Evolutionary conservation across 306 rosid genomes (phyloP).

Genomic region (Crotalaria pallida): DNA sequence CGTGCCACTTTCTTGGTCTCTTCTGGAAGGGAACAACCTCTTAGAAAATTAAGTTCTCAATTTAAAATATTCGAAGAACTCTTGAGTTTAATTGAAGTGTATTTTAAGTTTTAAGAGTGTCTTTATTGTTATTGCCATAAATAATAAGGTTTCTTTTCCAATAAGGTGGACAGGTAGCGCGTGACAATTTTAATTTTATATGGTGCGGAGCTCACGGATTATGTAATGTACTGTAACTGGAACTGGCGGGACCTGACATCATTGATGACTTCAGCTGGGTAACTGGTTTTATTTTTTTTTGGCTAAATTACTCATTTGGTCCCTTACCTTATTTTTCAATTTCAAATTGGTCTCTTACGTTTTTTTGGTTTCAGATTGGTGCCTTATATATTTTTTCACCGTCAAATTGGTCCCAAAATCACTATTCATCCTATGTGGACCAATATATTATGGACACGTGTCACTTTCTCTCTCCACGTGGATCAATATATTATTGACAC

Average conservation of each 20-base stretch:
- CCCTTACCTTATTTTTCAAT: too few relatives aligned
- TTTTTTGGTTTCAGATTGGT: too few relatives aligned
- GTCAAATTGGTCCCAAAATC: too few relatives aligned
- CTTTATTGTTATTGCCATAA: background rate
- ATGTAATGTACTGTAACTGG: background rate
- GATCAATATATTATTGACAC: too few relatives aligned
- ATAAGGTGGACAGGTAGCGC: too few relatives aligned
- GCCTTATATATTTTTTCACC: too few relatives aligned
- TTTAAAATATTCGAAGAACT: background rate
- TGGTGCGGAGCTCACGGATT: constrained; percentile 6
- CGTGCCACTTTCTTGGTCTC: background rate
- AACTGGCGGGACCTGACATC: constrained; percentile 1
- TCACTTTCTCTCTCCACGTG: too few relatives aligned
- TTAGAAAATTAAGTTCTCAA: background rate
- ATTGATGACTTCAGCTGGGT: background rate
- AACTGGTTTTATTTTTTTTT: background rate
- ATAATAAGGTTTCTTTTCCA: too few relatives aligned
- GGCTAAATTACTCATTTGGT: too few relatives aligned
- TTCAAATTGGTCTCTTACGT: too few relatives aligned
- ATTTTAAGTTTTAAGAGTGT: background rate
- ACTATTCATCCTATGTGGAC: too few relatives aligned
- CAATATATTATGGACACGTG: too few relatives aligned
- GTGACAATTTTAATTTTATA: background rate
- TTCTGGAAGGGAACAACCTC: constrained; percentile 8
- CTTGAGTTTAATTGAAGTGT: background rate